Evolutionary conservation across 345 rosid genomes (phyloP).

Genomic region (Aquilaria malaccensis): DNA sequence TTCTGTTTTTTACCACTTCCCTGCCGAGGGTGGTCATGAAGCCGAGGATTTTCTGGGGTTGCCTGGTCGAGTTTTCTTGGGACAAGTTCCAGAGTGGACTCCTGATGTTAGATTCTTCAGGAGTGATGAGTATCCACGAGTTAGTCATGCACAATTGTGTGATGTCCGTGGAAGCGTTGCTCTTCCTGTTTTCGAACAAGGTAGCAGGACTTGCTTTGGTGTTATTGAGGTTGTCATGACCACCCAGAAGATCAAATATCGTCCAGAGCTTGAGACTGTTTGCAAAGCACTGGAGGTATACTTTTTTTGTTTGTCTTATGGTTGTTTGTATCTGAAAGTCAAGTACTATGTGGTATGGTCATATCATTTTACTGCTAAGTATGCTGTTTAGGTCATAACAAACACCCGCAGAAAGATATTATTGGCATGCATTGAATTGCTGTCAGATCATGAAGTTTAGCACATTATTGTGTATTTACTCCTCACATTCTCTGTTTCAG

Average conservation of each 20-base stretch:
- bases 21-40: constrained; percentile 49
- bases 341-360: not conserved
- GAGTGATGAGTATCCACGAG: constrained; percentile 78
- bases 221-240: constrained; percentile 90
- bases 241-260: constrained; percentile 53
- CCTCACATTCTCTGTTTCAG: no score
- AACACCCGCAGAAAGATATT: no score
- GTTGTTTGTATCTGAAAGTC: not conserved
- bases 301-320: constrained; percentile 14
- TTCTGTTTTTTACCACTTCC: constrained; percentile 64
- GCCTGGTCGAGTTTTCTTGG: constrained; percentile 83
- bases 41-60: constrained; percentile 57
- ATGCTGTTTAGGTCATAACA: no score
- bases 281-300: constrained; percentile 87
- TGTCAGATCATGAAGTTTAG: no score
- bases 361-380: no score
- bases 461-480: no score
- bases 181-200: constrained; percentile 86
- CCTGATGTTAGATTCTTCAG: constrained; percentile 88
- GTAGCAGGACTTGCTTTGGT: constrained; percentile 76
- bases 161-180: constrained; percentile 87
- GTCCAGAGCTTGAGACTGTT: constrained; percentile 71
- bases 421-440: no score
- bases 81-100: constrained; percentile 91
- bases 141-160: constrained; percentile 60